phyloP scores from a whole-genome alignment of 2,329 filamentous ascomycete genomes.

The Macrophomina pseudophaseolina region DNA sequence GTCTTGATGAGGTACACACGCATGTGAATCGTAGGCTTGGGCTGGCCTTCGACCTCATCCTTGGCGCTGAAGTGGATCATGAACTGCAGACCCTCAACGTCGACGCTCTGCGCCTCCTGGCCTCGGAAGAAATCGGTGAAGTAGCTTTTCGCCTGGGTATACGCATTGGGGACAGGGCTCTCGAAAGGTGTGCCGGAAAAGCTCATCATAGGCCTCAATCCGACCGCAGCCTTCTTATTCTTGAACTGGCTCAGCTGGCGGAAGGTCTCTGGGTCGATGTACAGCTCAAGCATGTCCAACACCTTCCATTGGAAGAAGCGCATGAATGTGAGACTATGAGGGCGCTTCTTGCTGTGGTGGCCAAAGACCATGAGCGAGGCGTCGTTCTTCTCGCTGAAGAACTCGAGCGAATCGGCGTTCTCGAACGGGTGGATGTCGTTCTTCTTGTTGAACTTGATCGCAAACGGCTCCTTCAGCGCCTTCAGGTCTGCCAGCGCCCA shows the following conservation, averaged over 20 bases:
- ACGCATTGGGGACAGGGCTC: constrained; percentile 76
- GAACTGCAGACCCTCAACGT: constrained; percentile 94
- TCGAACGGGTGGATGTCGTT: constrained; percentile 96
- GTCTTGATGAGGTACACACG: constrained; percentile 87
- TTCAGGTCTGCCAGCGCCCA: constrained; percentile 85
- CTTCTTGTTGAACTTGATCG: constrained; percentile 95
- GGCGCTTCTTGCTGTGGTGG: constrained; percentile 90
- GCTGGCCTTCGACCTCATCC: constrained; percentile 52
- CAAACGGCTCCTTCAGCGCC: constrained; percentile 80
- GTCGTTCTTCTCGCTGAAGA: constrained; percentile 97
- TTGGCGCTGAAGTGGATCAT: constrained; percentile 81
- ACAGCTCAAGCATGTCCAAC: constrained; percentile 92
- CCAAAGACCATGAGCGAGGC: constrained; percentile 84
- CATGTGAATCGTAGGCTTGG: constrained; percentile 61
- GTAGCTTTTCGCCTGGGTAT: constrained; percentile 84
- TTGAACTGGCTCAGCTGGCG: constrained; percentile 76
- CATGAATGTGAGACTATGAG: constrained; percentile 82
- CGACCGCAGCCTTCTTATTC: constrained; percentile 66
- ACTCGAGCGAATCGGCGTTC: constrained; percentile 84
- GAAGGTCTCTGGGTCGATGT: constrained; percentile 77
- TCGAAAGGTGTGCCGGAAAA: constrained; percentile 91
- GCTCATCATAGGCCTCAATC: constrained; percentile 86
- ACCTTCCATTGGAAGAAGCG: constrained; percentile 86
- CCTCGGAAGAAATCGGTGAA: constrained; percentile 92
- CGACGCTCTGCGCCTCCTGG: constrained; percentile 77